These are phyloP conservation scores for Collybia sordida DNA, from an alignment of 768 basidiomycete species.

Conservation along the genomic window DNA sequence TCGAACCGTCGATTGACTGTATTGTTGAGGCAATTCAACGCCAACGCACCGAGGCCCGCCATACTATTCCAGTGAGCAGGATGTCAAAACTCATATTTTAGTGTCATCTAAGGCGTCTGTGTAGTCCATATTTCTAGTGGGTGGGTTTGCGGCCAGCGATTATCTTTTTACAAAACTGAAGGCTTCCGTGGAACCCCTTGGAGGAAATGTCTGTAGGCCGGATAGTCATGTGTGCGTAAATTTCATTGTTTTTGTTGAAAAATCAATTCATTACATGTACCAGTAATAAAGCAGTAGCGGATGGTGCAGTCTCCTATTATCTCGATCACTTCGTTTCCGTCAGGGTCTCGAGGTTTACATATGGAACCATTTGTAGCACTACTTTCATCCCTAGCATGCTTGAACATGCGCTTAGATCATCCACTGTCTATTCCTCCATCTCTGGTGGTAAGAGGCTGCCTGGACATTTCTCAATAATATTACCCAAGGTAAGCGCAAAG, in stretches of 20 bases:
- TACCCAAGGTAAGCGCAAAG: conserved; percentile 12
- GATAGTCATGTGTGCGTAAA: conserved; percentile 51
- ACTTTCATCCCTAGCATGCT: conserved; percentile 14
- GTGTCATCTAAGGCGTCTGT: background rate
- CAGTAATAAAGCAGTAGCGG: conserved; percentile 31
- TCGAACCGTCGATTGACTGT: conserved; percentile 35
- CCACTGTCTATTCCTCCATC: conserved; percentile 2
- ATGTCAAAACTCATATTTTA: conserved; percentile 2
- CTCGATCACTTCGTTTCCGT: conserved; percentile 23
- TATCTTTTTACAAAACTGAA: conserved; percentile 49
- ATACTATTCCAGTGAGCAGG: conserved; percentile 26
- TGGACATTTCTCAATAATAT: conserved; percentile 21
- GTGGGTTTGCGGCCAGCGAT: conserved; percentile 59
- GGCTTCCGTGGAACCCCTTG: conserved; percentile 30
- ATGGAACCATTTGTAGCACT: conserved; percentile 19
- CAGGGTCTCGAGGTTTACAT: conserved; percentile 24
- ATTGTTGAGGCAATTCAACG: conserved; percentile 31
- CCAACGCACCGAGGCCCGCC: conserved; percentile 14
- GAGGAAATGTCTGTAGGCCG: conserved; percentile 46
- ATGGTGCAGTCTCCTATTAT: conserved; percentile 28
- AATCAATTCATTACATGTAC: background rate
- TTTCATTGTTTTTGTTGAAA: background rate
- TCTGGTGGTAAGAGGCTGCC: conserved; percentile 14
- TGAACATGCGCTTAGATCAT: conserved; percentile 17
- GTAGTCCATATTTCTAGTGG: conserved; percentile 50